Evolutionary conservation across 2,329 filamentous ascomycete genomes (phyloP), one percentile per base, ranked within the genome.

Genomic region (Colletotrichum filicis): DNA sequence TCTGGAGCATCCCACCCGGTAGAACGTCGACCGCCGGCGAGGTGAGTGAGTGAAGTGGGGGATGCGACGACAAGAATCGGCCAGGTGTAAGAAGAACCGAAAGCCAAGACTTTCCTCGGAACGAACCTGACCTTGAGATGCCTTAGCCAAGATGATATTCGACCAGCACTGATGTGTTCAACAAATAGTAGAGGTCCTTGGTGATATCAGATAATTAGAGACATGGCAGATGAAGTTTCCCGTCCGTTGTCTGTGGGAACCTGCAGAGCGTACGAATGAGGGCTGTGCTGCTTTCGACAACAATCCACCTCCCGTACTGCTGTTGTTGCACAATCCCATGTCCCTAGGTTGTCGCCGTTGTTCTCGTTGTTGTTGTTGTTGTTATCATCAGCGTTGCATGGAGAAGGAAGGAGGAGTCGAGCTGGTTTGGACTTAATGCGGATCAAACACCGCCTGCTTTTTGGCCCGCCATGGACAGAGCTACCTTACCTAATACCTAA

Each of bases 381-480:
- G 74, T 46, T 32, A 59, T 72, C 46, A 56, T 61, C 30, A 53
- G 59, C 59, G 69, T 69, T 56, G 42, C 52, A 72, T 24, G 55
- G 66, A 57, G 24, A 26, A 35, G 52, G 24, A 65, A 46, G 22
- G 22, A 69, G 66, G 66, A 59, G 59, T 49, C 42, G n/a, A 59
- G 52, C 46, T 64, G 66, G 69, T 72, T 75, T 75, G 70, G 68
- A 73, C 68, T 73, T 71, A 73, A 68, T 68, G 74, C 73, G 66
- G 68, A 75, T 75, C 74, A 75, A 68, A 74, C 73, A 66, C 60
- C 16, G n/a, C 52, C 69, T 65, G 62, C 65, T 68, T 68, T 68
- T 63, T 53, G 30, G 52, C 19, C 42, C 22, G 52, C 22, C 22
- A 16, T 11, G 22, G 52, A 3, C 42, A n/a, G 26, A 55, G 22